A percentile compares a stretch with the other conserved stretches of the same genome.
phyloP scores from a whole-genome alignment of 441 rosid species.

The Erysimum cheiri region DNA sequence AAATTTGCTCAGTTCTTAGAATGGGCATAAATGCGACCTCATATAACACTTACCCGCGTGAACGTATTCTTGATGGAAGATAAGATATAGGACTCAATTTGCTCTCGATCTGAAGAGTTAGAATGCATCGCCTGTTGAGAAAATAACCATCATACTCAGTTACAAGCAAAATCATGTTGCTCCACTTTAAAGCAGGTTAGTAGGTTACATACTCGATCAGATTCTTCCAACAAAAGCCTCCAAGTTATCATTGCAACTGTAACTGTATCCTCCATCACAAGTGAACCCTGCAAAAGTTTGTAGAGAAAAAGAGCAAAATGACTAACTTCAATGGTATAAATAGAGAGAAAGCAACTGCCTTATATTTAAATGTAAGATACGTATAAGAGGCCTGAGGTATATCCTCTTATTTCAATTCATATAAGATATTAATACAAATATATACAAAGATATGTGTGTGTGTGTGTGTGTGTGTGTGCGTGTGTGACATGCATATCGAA shows the following conservation, averaged over 20 bases:
- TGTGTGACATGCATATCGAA: slow-evolving; percentile 23
- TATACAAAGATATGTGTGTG: neutral
- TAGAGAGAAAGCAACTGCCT: slow-evolving; percentile 19
- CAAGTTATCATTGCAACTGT: slow-evolving; percentile 85
- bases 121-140: slow-evolving; percentile 72
- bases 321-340: slow-evolving; percentile 10
- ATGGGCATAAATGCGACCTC: slow-evolving; percentile 19
- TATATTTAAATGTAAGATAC: too few relatives aligned
- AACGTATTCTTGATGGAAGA: slow-evolving; percentile 86
- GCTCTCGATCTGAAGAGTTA: slow-evolving; percentile 75
- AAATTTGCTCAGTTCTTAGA: slow-evolving; percentile 14
- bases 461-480: too few relatives aligned
- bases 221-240: slow-evolving; percentile 92
- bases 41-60: slow-evolving; percentile 71
- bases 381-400: slow-evolving; percentile 13
- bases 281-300: slow-evolving; percentile 60
- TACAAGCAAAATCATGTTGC: slow-evolving; percentile 23
- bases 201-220: slow-evolving; percentile 72
- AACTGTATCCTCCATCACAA: slow-evolving; percentile 77
- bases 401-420: neutral
- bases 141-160: slow-evolving; percentile 34
- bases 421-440: neutral
- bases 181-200: slow-evolving; percentile 21
- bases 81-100: slow-evolving; percentile 82
- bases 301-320: slow-evolving; percentile 23